Evolutionary conservation across 108 stramenopile species (phyloP).

Genomic region (Fistulifera pelliculosa): DNA sequence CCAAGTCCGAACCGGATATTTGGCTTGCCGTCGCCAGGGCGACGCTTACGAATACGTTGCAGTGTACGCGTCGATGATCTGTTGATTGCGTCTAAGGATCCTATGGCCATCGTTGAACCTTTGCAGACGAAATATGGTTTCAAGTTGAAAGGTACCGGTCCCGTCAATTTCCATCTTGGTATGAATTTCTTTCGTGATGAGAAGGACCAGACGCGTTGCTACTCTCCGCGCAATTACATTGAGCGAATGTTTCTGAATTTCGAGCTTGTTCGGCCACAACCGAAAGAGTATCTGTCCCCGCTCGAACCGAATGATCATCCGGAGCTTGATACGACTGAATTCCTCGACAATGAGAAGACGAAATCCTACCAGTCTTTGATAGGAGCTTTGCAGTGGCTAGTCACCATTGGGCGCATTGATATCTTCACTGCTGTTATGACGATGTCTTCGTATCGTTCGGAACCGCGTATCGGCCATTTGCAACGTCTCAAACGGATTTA

Average conservation of each 20-base stretch:
- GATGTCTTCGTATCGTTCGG: not conserved
- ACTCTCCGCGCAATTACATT: slow-evolving; percentile 13
- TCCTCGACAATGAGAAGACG: slow-evolving; percentile 6
- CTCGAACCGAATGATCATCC: slow-evolving; percentile 13
- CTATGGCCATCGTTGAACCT: slow-evolving; percentile 2
- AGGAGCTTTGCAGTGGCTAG: slow-evolving; percentile 16
- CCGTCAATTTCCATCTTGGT: slow-evolving; percentile 3
- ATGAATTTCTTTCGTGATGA: not conserved
- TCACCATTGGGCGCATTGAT: slow-evolving; percentile 24
- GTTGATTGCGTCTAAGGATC: not conserved
- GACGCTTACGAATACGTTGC: slow-evolving; percentile 8
- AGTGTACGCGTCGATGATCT: slow-evolving; percentile 10
- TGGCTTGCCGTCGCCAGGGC: slow-evolving; percentile 12
- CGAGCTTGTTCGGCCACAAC: slow-evolving; percentile 17
- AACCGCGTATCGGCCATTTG: not conserved
- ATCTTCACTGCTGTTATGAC: slow-evolving; percentile 7
- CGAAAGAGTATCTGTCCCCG: slow-evolving; percentile 7
- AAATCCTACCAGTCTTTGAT: slow-evolving; percentile 20
- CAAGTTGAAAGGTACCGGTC: slow-evolving; percentile 12
- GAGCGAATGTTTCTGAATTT: slow-evolving; percentile 2
- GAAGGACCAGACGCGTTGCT: not conserved
- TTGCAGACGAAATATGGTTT: slow-evolving; percentile 7
- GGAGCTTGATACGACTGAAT: slow-evolving; percentile 19
- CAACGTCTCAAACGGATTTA: slow-evolving; percentile 11
- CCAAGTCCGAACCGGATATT: slow-evolving; percentile 21